A percentile compares a stretch with the other conserved stretches of the same genome.
Conservation (phyloP, 1,284 basidiomycete genomes). For the Blastosporella zonata region DNA sequence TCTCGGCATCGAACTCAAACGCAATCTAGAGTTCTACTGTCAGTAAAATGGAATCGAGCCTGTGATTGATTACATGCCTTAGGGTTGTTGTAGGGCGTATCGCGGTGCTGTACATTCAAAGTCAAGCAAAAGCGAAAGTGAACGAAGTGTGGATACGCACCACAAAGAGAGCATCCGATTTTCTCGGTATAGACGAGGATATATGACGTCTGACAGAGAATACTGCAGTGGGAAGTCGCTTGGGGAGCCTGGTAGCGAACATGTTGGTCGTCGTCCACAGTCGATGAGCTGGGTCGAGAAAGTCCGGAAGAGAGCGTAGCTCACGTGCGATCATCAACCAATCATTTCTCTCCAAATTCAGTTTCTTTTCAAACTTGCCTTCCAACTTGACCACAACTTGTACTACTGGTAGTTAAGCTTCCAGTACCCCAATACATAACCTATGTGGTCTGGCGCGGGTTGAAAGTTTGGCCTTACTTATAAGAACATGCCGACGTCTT, state of each 20-base stretch:
- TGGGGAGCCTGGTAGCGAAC: slow-evolving; percentile 31
- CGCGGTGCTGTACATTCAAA: slow-evolving; percentile 71
- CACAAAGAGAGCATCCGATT: slow-evolving; percentile 61
- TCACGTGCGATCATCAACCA: slow-evolving; percentile 20
- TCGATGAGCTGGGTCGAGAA: slow-evolving; percentile 18
- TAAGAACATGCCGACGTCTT: too few species aligned
- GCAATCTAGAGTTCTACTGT: slow-evolving; percentile 60
- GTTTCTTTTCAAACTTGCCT: not conserved
- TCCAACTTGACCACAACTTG: not conserved
- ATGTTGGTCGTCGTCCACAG: slow-evolving; percentile 18
- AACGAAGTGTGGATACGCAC: slow-evolving; percentile 34
- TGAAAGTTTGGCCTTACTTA: too few species aligned
- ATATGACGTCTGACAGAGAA: slow-evolving; percentile 36
- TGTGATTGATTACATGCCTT: slow-evolving; percentile 43
- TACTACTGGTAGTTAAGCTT: too few species aligned
- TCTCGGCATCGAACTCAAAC: slow-evolving; percentile 84
- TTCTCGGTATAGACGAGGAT: slow-evolving; percentile 40
- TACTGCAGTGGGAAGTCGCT: slow-evolving; percentile 26
- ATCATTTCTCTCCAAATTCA: slow-evolving; percentile 11
- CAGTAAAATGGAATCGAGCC: not conserved
- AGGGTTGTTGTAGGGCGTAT: slow-evolving; percentile 91
- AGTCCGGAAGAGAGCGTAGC: slow-evolving; percentile 17
- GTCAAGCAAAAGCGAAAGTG: slow-evolving; percentile 14
- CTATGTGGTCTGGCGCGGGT: too few species aligned
- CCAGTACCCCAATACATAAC: too few species aligned